Evolutionary conservation across 768 basidiomycete genomes (phyloP).

Genomic region (Heimioporus sp.): DNA sequence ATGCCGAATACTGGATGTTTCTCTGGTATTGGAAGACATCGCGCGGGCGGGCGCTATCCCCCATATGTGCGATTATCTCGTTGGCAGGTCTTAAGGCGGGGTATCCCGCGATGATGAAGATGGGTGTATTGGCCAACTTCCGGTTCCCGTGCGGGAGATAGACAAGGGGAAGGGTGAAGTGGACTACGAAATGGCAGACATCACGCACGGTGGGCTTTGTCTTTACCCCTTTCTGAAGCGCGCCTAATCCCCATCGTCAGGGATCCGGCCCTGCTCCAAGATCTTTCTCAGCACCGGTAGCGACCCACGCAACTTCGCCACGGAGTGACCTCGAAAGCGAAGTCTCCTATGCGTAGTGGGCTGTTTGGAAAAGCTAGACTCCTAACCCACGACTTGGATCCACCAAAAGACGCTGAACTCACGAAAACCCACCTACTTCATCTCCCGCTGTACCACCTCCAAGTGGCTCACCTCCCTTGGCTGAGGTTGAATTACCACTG

Average conservation of each 20-base stretch:
- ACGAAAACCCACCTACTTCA: background rate
- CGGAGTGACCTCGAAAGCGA: background rate
- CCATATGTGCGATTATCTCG: conserved; percentile 31
- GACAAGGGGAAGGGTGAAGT: conserved; percentile 32
- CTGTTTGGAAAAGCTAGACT: conserved; percentile 37
- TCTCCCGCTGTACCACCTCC: conserved; percentile 23
- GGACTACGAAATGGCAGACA: conserved; percentile 33
- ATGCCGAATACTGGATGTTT: conserved; percentile 77
- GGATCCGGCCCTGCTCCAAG: conserved; percentile 21
- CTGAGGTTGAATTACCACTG: conserved; percentile 3
- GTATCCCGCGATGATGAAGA: conserved; percentile 31
- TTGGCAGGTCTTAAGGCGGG: conserved; percentile 36
- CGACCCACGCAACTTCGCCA: background rate
- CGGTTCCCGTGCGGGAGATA: conserved; percentile 3
- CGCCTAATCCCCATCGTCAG: conserved; percentile 11
- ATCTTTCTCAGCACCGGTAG: conserved; percentile 3
- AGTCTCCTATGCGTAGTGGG: background rate
- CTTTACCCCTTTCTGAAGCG: background rate
- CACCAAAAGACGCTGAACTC: conserved; percentile 9
- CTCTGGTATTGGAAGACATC: conserved; percentile 54
- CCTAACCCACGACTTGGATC: conserved; percentile 25
- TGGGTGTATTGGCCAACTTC: conserved; percentile 14
- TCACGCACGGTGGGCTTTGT: conserved; percentile 35
- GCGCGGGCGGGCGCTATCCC: conserved; percentile 52
- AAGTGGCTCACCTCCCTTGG: conserved; percentile 27